Evolutionary conservation across 345 rosid species (phyloP), one percentile per base, ranked within the genome.

Genomic region (Gossypium mustelinum): DNA sequence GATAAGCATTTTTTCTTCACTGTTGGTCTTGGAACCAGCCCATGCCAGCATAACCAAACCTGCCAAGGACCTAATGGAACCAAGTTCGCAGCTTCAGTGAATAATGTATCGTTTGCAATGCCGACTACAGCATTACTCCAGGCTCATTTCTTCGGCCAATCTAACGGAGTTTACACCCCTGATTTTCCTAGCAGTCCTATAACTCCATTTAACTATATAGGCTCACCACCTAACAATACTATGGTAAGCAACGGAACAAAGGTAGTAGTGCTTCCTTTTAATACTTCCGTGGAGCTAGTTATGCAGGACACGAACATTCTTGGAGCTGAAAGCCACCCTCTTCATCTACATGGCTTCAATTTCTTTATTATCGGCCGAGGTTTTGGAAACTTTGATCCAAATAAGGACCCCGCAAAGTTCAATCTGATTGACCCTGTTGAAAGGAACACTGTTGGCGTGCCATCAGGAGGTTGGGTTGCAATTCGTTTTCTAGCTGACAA

Each of bases 261-360:
- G 79, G 39, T 85, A 60, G 83, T 86, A 80, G 89, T 85, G 74
- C 79, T 90, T 63, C 90, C 83, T 57, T 90, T 62, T 51, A 87
- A 89, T 83, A 79, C 86, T 5, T 84, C 83, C 39, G 90, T 89
- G 11, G 93, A 90, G 88, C 80, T 87, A 12, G 82, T 90, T 45
- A 44, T 89, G 88, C 91, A 89, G 76, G 93, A 85, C 78, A 90
- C 91, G 11, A 85, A 89, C 85, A 89, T 87, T 68, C 89, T 90
- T 13, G 88, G 91, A 14, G 88, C 85, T 6, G 96, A 90, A 79
- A 90, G 90, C 81, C 93, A 90, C 79, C 96, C 93, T 51, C 86
- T 90, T 77, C 93, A 88, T 72, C 71, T 90, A 39, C 93, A 90
- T n/a, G 91, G 95, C 13, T 88, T 86, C 84, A 90, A 90, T 78